Evolutionary conservation across 148 eudicot species (phyloP), one percentile per base, ranked within the genome.

Genomic region (Chenopodium berlandieri): DNA sequence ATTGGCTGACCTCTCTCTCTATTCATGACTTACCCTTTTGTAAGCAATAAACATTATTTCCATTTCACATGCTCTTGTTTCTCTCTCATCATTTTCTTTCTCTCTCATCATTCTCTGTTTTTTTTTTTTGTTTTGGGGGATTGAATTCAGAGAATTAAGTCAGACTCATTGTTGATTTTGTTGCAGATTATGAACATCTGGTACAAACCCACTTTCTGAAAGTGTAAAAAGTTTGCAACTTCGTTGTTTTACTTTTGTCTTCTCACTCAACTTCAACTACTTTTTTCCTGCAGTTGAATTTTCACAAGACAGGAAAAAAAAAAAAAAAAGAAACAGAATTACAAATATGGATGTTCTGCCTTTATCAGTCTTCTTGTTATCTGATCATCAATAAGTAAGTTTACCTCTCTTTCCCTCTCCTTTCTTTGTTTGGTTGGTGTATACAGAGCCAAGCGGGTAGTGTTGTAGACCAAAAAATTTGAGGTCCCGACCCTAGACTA

Each of bases 111-210:
- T 6, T 62, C 25, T 62, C 66, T 62, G 10, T 62, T 62, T 48
- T 44, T 22, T 25, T 27, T 34, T 20, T 60, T 19, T 60, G 4
- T 70, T 6, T 75, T 56, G 63, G 20, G 32, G 67, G 83, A 31
- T 81, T 27, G 19, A 81, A 23, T 75, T 17, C 79, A 75, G 75
- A 75, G 79, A 44, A 81, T 81, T 81, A 8, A 66, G 79, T 50
- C 75, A 75, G 75, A 75, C 73, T 81, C 75, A 23, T n/a, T 75
- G 66, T 23, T 48, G 40, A 56, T 17, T 40, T 56, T 12, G 62
- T 56, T 56, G 62, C 62, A 56, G 62, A 32, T 48, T 54, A 23
- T 75, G 66, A 54, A 75, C 54, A 75, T 75, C 79, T 75, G 83
- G 78, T 75, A 68, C 25, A 17, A 48, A 44, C 83, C 78, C 79